These are phyloP conservation scores for Ettlia oleoabundans DNA, from an alignment of 139 green algal genomes.

Conservation along the genomic window DNA sequence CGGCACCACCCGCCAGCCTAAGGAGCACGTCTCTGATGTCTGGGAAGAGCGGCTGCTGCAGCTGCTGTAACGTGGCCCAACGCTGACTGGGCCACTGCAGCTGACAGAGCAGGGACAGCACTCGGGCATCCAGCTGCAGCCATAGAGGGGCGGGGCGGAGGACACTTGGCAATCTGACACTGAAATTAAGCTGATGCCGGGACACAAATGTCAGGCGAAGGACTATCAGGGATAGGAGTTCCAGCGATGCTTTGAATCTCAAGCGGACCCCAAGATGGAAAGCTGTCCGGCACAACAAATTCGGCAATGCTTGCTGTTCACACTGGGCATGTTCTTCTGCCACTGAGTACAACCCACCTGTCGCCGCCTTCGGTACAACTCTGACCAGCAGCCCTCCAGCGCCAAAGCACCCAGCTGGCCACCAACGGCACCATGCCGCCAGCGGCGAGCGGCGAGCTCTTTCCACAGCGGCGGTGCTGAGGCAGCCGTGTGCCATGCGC, in stretches of 20 bases:
- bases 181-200: too few species aligned
- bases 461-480: slow-evolving; percentile 8
- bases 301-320: too few species aligned
- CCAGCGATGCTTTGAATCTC: too few species aligned
- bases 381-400: neutral
- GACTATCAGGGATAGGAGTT: neutral
- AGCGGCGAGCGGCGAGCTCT: neutral
- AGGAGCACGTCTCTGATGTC: neutral
- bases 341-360: neutral
- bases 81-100: slow-evolving; percentile 5
- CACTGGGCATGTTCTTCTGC: too few species aligned
- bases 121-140: slow-evolving; percentile 4
- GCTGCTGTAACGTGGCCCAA: neutral
- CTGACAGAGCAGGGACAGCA: neutral
- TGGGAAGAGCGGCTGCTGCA: neutral
- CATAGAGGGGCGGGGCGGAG: too few species aligned
- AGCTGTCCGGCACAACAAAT: too few species aligned
- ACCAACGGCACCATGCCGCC: neutral
- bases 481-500: neutral
- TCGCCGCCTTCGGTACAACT: neutral
- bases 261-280: too few species aligned
- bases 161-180: too few species aligned
- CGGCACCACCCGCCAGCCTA: neutral
- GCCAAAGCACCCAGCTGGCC: neutral
- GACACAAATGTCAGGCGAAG: too few species aligned